These are phyloP conservation scores for Boletus sp. DNA, from an alignment of 768 basidiomycete genomes.

Conservation along the genomic window DNA sequence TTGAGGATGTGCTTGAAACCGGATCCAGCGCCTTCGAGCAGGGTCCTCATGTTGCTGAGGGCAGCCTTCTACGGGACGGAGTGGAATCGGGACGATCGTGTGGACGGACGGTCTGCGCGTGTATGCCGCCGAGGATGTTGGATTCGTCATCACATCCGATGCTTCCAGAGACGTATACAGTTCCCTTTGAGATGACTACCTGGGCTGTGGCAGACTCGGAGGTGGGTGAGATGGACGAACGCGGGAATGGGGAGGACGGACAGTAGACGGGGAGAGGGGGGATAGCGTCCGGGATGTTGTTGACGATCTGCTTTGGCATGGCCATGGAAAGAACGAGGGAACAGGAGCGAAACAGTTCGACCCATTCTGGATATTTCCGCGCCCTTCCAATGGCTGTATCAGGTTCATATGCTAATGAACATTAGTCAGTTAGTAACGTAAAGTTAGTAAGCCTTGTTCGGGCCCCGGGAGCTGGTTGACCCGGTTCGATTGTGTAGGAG, in stretches of 20 bases:
- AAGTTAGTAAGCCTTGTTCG: too few species aligned
- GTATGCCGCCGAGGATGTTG: conserved; percentile 8
- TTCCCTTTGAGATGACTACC: conserved; percentile 17
- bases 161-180: conserved; percentile 41
- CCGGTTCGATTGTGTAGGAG: too few species aligned
- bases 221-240: background rate
- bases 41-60: conserved; percentile 37
- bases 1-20: conserved; percentile 39
- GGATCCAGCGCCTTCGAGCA: conserved; percentile 40
- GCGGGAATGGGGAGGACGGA: conserved; percentile 1
- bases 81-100: background rate
- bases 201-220: conserved; percentile 6
- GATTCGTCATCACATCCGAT: conserved; percentile 34
- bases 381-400: too few species aligned
- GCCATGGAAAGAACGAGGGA: background rate
- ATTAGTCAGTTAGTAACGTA: too few species aligned
- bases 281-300: conserved; percentile 26
- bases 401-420: too few species aligned
- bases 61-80: conserved; percentile 30
- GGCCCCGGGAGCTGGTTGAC: too few species aligned
- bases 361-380: too few species aligned
- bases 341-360: too few species aligned
- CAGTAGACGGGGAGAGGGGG: conserved; percentile 38
- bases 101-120: conserved; percentile 31
- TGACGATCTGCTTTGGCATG: conserved; percentile 33